phyloP scores from a whole-genome alignment of 2,329 filamentous ascomycete species.

The Phyllosticta paracitricarpa region DNA sequence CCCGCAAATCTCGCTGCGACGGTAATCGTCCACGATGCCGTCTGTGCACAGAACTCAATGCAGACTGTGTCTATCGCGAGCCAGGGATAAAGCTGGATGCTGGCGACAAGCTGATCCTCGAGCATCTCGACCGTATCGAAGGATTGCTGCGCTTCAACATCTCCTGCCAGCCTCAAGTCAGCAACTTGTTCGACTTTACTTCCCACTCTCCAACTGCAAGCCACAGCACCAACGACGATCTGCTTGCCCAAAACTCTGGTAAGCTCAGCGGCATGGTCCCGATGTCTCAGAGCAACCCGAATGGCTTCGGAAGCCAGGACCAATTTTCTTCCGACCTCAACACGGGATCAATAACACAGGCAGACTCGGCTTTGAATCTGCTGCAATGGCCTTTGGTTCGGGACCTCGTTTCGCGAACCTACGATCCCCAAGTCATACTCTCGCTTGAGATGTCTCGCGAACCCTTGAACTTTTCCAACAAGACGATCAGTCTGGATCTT shows the following conservation, averaged over 20 bases:
- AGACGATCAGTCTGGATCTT: slow-evolving; percentile 57
- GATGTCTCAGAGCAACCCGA: slow-evolving; percentile 16
- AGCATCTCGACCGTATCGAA: slow-evolving; percentile 68
- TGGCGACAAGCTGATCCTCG: slow-evolving; percentile 75
- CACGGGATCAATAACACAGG: slow-evolving; percentile 77
- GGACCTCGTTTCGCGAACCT: slow-evolving; percentile 64
- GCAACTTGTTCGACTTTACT: slow-evolving; percentile 21
- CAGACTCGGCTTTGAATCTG: slow-evolving; percentile 67
- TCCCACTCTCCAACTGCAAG: slow-evolving; percentile 31
- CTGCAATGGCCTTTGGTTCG: slow-evolving; percentile 74
- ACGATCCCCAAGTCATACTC: slow-evolving; percentile 71
- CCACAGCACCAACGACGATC: slow-evolving; percentile 36
- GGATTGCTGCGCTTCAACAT: slow-evolving; percentile 64
- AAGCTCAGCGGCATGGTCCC: slow-evolving; percentile 28
- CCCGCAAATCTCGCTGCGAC: slow-evolving; percentile 70
- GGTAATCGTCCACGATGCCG: slow-evolving; percentile 75
- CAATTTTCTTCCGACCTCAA: slow-evolving; percentile 58
- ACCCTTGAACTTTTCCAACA: slow-evolving; percentile 50
- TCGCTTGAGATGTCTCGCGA: slow-evolving; percentile 73
- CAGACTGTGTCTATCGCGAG: slow-evolving; percentile 75
- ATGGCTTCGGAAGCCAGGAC: slow-evolving; percentile 63
- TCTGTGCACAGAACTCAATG: slow-evolving; percentile 70
- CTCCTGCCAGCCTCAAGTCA: slow-evolving; percentile 46
- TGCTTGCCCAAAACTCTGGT: slow-evolving; percentile 28
- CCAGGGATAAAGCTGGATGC: slow-evolving; percentile 80